Percentiles rank a stretch among this genome's conserved stretches.
Conservation (phyloP, 371 early-diverging fungal genomes). For the Syncephalis plumigaleata region DNA sequence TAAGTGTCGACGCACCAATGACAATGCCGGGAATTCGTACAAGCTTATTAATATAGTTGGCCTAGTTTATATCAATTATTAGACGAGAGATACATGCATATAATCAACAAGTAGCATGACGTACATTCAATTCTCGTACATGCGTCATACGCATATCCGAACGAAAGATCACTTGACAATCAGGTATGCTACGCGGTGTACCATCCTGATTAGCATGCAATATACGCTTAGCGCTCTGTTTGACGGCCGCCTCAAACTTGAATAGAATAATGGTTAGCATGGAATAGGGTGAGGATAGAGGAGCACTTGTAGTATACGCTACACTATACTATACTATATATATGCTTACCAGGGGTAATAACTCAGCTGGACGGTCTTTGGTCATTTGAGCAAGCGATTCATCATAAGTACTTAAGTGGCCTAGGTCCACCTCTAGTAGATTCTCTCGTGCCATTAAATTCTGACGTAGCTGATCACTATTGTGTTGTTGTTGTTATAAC, state of each 20-base stretch:
- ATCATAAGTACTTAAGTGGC: slow-evolving; percentile 63
- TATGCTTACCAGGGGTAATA: slow-evolving; percentile 53
- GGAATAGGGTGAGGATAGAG: not conserved
- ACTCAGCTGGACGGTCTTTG: slow-evolving; percentile 55
- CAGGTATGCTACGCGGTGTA: slow-evolving; percentile 19
- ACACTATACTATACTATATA: not conserved
- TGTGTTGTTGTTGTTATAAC: not conserved
- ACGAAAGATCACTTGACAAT: slow-evolving; percentile 74
- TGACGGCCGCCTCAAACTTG: slow-evolving; percentile 76
- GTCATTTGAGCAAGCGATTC: slow-evolving; percentile 65
- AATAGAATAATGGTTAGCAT: not conserved
- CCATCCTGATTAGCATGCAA: slow-evolving; percentile 24
- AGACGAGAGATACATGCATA: not conserved
- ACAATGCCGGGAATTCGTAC: slow-evolving; percentile 95
- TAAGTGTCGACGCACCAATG: slow-evolving; percentile 83
- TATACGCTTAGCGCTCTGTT: slow-evolving; percentile 45
- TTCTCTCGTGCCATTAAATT: slow-evolving; percentile 57
- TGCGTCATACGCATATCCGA: slow-evolving; percentile 70
- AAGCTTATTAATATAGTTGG: slow-evolving; percentile 81
- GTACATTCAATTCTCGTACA: slow-evolving; percentile 57
- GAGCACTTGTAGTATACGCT: not conserved
- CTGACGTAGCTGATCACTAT: slow-evolving; percentile 78
- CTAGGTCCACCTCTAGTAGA: slow-evolving; percentile 70
- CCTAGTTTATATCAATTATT: slow-evolving; percentile 21
- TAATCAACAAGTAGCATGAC: slow-evolving; percentile 17